Conservation (phyloP, 2,329 filamentous ascomycete genomes). For the Conoideocrella luteorostrata region DNA sequence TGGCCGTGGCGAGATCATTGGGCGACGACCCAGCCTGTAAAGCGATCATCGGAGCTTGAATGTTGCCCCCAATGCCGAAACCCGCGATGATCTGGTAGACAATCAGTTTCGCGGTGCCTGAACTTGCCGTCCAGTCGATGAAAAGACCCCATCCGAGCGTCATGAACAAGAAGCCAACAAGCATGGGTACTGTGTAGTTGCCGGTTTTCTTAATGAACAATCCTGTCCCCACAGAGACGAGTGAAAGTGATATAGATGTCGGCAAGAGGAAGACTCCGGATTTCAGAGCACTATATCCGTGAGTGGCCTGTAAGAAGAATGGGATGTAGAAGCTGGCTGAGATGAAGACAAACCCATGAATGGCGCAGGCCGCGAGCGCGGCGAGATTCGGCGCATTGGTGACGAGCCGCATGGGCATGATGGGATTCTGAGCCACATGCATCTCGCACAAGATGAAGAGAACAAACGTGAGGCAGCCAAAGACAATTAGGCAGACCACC, state of each 20-base stretch:
- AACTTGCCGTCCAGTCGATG: slow-evolving; percentile 41
- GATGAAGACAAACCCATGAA: slow-evolving; percentile 54
- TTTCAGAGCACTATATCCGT: slow-evolving; percentile 52
- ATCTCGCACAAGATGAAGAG: slow-evolving; percentile 57
- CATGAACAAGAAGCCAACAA: slow-evolving; percentile 29
- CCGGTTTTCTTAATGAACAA: neutral
- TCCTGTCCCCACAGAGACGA: neutral
- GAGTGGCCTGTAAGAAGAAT: slow-evolving; percentile 65
- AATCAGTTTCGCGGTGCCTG: slow-evolving; percentile 40
- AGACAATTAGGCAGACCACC: slow-evolving; percentile 57
- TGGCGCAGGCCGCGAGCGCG: slow-evolving; percentile 39
- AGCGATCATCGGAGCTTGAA: slow-evolving; percentile 39
- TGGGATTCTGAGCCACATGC: slow-evolving; percentile 55
- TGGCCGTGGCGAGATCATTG: slow-evolving; percentile 17
- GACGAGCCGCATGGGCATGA: slow-evolving; percentile 64
- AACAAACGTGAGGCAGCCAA: slow-evolving; percentile 43
- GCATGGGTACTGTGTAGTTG: neutral
- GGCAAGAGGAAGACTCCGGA: slow-evolving; percentile 55
- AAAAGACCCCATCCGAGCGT: slow-evolving; percentile 54
- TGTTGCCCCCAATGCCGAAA: slow-evolving; percentile 56
- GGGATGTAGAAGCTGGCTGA: slow-evolving; percentile 65
- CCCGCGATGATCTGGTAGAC: slow-evolving; percentile 54
- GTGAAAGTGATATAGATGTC: slow-evolving; percentile 35
- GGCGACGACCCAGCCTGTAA: neutral
- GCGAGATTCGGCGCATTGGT: slow-evolving; percentile 48